phyloP scores from a whole-genome alignment of 306 rosid genomes.

The Fagus sylvatica region DNA sequence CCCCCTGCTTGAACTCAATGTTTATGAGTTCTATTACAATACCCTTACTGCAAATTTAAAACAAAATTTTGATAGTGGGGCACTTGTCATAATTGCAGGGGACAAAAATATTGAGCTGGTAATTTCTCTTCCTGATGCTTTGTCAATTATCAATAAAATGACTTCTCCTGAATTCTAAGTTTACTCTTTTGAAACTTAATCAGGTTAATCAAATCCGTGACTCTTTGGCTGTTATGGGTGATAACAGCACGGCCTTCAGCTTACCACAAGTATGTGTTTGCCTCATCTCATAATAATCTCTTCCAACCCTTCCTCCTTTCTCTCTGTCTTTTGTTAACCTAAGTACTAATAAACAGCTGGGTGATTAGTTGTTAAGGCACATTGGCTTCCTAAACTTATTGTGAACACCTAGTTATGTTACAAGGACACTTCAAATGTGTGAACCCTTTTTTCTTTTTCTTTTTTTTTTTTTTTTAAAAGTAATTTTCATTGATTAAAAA shows the following conservation, averaged over 20 bases:
- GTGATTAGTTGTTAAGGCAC: not conserved
- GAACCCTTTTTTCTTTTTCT: not conserved
- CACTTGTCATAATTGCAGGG: slow-evolving; percentile 62
- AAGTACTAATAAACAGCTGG: not conserved
- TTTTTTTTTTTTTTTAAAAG: no score
- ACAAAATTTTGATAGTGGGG: slow-evolving; percentile 32
- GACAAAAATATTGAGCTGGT: slow-evolving; percentile 89
- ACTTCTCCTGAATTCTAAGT: slow-evolving; percentile 20
- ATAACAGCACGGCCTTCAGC: slow-evolving; percentile 92
- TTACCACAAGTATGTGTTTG: slow-evolving; percentile 80
- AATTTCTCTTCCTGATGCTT: slow-evolving; percentile 37
- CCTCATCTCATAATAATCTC: slow-evolving; percentile 9
- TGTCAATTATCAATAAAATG: slow-evolving; percentile 20
- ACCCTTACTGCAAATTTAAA: slow-evolving; percentile 12
- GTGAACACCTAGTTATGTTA: not conserved
- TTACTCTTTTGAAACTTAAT: slow-evolving; percentile 33
- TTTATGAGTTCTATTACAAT: slow-evolving; percentile 18
- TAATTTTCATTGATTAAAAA: no score
- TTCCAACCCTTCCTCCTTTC: slow-evolving; percentile 8
- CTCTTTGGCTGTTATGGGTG: slow-evolving; percentile 93
- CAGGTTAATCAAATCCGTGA: slow-evolving; percentile 97
- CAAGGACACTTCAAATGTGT: slow-evolving; percentile 1
- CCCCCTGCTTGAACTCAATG: slow-evolving; percentile 11
- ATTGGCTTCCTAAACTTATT: not conserved
- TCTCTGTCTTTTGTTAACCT: not conserved